phyloP scores from a whole-genome alignment of 495 filamentous ascomycete genomes.

The Letharia lupina region DNA sequence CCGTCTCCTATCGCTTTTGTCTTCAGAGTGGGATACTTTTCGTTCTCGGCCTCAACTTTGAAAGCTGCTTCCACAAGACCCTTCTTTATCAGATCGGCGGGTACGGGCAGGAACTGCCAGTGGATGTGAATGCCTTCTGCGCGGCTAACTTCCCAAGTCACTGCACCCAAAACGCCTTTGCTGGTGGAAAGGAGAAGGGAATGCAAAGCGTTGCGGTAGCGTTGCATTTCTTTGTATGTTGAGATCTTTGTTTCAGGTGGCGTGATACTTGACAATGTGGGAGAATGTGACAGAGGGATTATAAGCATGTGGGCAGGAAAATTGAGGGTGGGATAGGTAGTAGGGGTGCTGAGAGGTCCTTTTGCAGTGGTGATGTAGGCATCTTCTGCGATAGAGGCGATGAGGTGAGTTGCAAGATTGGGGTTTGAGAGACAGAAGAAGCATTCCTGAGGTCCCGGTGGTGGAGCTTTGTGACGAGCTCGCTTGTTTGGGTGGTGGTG shows the following conservation, averaged over 20 bases:
- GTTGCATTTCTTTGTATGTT: slow-evolving; percentile 69
- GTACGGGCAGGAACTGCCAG: slow-evolving; percentile 89
- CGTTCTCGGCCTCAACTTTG: slow-evolving; percentile 72
- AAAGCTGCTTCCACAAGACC: slow-evolving; percentile 76
- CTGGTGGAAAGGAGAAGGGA: slow-evolving; percentile 50
- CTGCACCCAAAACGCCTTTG: slow-evolving; percentile 56
- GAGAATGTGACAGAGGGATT: slow-evolving; percentile 71
- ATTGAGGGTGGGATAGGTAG: slow-evolving; percentile 58
- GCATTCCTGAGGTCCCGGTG: slow-evolving; percentile 68
- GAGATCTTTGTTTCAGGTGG: slow-evolving; percentile 42
- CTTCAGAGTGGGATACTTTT: slow-evolving; percentile 52
- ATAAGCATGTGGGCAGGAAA: slow-evolving; percentile 87
- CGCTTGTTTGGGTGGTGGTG: slow-evolving; percentile 45
- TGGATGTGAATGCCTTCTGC: slow-evolving; percentile 72
- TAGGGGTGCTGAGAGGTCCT: slow-evolving; percentile 65
- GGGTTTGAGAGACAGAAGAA: slow-evolving; percentile 93
- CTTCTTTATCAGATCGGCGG: slow-evolving; percentile 50
- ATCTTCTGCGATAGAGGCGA: slow-evolving; percentile 76
- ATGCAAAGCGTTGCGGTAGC: slow-evolving; percentile 64
- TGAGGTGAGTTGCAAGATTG: slow-evolving; percentile 73
- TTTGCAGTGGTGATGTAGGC: slow-evolving; percentile 86
- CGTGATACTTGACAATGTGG: slow-evolving; percentile 54
- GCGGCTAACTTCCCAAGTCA: slow-evolving; percentile 86
- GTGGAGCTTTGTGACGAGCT: slow-evolving; percentile 40
- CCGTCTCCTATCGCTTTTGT: slow-evolving; percentile 32